A percentile compares a stretch with the other conserved stretches of the same genome.
phyloP scores from a whole-genome alignment of 495 filamentous ascomycete species.

The Aspergillus egyptiacus region DNA sequence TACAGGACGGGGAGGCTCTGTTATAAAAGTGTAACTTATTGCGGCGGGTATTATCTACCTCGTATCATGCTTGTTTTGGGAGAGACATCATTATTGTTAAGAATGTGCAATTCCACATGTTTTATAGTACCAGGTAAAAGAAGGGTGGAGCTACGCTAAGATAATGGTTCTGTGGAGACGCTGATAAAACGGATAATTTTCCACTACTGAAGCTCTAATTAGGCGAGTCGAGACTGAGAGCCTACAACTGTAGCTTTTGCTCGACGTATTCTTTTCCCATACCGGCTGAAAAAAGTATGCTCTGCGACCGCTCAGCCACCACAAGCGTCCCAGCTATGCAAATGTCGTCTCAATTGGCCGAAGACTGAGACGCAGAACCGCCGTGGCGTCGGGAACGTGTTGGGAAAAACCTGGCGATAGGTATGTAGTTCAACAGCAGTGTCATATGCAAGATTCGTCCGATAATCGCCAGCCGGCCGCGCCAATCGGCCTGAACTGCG shows the following conservation, averaged over 20 bases:
- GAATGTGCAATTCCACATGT: not conserved
- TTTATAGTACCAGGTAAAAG: not conserved
- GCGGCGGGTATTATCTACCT: not conserved
- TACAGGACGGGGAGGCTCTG: not conserved
- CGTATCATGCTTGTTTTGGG: not conserved
- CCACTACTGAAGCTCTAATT: not conserved
- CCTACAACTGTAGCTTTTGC: no score
- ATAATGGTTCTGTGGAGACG: not conserved
- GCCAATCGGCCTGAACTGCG: constrained; percentile 6
- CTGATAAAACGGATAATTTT: constrained; percentile 1
- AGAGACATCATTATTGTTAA: not conserved
- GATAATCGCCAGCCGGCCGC: not conserved
- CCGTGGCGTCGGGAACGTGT: no score
- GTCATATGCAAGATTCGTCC: not conserved
- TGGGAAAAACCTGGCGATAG: no score
- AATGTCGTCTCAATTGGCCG: not conserved
- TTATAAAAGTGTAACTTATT: not conserved
- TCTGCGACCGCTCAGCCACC: constrained; percentile 3
- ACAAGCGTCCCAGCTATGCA: not conserved
- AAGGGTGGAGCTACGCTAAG: not conserved
- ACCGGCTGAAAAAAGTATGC: no score
- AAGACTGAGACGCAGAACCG: no score
- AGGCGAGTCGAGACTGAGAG: not conserved
- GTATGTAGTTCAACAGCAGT: no score
- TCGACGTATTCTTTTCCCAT: no score